Evolutionary conservation across 1,284 basidiomycete species (phyloP).

Genomic region (Cryptococcus sp.): DNA sequence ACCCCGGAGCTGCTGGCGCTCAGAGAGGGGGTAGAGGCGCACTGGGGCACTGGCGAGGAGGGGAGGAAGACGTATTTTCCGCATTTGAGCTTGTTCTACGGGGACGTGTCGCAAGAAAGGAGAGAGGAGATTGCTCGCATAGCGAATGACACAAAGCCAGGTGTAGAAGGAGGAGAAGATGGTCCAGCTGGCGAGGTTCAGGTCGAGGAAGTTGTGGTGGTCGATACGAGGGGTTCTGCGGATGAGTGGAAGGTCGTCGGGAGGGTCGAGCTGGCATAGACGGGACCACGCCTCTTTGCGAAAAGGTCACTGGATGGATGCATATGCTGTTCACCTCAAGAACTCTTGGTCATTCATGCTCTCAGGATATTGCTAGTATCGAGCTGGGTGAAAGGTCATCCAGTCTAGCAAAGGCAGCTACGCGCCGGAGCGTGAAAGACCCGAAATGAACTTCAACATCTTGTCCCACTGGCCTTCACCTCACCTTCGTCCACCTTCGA

Average conservation of each 20-base stretch:
- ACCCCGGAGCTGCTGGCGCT: slow-evolving; percentile 13
- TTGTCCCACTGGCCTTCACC: no score
- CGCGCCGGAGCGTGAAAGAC: no score
- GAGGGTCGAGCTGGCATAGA: slow-evolving; percentile 1
- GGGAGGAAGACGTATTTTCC: slow-evolving; percentile 25
- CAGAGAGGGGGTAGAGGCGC: slow-evolving; percentile 10
- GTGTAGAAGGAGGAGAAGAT: background rate
- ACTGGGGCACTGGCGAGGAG: slow-evolving; percentile 1
- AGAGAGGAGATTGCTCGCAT: slow-evolving; percentile 18
- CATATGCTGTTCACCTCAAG: no score
- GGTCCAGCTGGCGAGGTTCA: background rate
- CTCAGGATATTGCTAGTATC: no score
- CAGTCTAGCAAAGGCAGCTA: no score
- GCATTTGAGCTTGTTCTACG: slow-evolving; percentile 35
- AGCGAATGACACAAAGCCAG: background rate
- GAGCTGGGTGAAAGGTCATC: no score
- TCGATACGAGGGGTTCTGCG: slow-evolving; percentile 11
- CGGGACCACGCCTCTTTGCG: no score
- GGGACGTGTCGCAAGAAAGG: slow-evolving; percentile 16
- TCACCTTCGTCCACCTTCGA: no score
- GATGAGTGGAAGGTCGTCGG: slow-evolving; percentile 17
- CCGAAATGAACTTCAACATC: no score
- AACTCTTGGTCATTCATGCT: no score
- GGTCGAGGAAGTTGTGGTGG: slow-evolving; percentile 11
- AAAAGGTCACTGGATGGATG: no score